Base-by-base conservation (phyloP, 495 filamentous ascomycete species). In the Evernia prunastri region DNA sequence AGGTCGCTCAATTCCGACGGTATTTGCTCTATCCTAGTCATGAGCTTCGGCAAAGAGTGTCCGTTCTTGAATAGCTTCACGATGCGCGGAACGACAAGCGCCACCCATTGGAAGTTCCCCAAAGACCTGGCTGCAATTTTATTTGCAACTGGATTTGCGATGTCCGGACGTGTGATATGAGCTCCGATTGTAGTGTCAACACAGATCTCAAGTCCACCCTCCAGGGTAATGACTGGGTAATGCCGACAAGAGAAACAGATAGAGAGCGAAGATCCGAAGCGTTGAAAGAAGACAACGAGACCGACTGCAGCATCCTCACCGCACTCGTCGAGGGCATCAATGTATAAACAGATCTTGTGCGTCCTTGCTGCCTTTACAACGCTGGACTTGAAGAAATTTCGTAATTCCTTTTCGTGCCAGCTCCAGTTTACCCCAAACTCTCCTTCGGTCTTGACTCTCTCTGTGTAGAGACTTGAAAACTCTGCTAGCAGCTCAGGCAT, bases 201-300 rank as follows among this genome's bases (percentile, higher is more conserved):
- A 10, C 42, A 29, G 17, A 61, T 17, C 9, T 51, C 42, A 27
- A 29, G 1, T 8, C 43, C 43, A 42, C 13, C 36, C 18, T 53
- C 59, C 1, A 61, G 17, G 2, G 17, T 17, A 15, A 61, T 27
- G 10, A 53, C 8, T 3, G 59, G 59, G 17, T 61, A 61, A 7
- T 61, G 43, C 0, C 59, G 43, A 39, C 59, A 61, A 4, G 59
- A 33, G 25, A 61, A 61, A 45, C 43, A 61, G 5, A 61, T 51
- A 8, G 25, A 4, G 1, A 61, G 11, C 12, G 31, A 13, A 15
- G 20, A 29, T 25, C 20, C 29, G 25, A 49, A 13, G 1, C 15
- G 20, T 33, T 17, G 8, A 27, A 61, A 61, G 29, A 31, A 29
- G 0, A 29, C 43, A 1, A 61, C 27, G 12, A 61, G 59, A 12